Evolutionary conservation across 169 alveolate species (phyloP).

Genomic region (Eimeria zaria): DNA sequence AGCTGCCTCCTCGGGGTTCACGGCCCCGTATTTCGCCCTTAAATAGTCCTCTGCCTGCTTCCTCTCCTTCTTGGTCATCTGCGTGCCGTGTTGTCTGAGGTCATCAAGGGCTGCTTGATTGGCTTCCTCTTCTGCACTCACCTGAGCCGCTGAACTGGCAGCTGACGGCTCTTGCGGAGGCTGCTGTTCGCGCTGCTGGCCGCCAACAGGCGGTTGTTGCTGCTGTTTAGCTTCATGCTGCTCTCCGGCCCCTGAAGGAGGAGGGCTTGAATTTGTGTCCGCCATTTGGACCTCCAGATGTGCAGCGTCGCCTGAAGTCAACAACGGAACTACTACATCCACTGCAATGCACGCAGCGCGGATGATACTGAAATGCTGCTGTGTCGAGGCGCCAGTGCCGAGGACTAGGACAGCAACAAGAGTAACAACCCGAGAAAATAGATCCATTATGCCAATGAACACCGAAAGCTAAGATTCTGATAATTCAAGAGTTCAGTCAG

Average conservation of each 20-base stretch:
- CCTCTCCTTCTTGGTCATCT: constrained; percentile 14
- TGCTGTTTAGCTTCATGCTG: background rate
- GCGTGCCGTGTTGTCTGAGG: constrained; percentile 21
- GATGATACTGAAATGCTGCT: background rate
- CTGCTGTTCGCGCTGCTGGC: constrained; percentile 5
- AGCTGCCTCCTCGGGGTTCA: background rate
- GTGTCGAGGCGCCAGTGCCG: constrained; percentile 15
- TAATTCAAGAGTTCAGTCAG: background rate
- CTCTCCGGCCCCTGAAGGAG: background rate
- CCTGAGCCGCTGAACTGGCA: background rate
- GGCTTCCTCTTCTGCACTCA: background rate
- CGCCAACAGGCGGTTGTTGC: background rate
- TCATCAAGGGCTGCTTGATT: constrained; percentile 18
- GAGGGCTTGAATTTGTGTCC: background rate
- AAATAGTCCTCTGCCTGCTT: constrained; percentile 49
- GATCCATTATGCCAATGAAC: constrained; percentile 5
- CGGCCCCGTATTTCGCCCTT: constrained; percentile 43
- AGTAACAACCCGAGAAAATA: background rate
- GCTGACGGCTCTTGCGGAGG: constrained; percentile 6
- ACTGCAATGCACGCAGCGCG: constrained; percentile 54
- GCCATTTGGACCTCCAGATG: background rate
- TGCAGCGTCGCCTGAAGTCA: constrained; percentile 40
- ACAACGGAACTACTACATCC: background rate
- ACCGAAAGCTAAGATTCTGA: background rate
- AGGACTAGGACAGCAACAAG: constrained; percentile 11